Conservation (phyloP, 176 grass and related monocot genomes). For the Rhynchospora tenuis region DNA sequence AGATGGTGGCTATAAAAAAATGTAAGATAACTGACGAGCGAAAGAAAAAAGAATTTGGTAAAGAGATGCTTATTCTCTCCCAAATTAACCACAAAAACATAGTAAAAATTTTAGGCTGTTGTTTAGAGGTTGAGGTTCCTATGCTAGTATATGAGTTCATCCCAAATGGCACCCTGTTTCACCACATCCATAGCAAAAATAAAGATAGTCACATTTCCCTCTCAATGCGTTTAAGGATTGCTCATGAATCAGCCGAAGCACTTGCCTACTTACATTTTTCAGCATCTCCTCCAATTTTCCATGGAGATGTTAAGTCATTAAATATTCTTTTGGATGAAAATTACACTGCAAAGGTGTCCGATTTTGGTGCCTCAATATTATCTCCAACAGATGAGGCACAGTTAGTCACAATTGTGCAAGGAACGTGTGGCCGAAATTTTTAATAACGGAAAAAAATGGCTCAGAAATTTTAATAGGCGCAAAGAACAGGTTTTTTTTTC, state of each 20-base stretch:
- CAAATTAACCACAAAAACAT: conserved; percentile 21
- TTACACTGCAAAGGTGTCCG: conserved; percentile 17
- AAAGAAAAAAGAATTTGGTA: not conserved
- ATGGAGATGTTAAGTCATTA: conserved; percentile 21
- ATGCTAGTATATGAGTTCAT: no score
- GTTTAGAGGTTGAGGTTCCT: conserved; percentile 18
- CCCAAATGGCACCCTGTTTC: not conserved
- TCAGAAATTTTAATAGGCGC: no score
- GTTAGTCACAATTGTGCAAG: not conserved
- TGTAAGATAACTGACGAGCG: conserved; percentile 17
- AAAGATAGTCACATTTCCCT: not conserved
- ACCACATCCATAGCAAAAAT: not conserved
- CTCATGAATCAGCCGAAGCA: no score
- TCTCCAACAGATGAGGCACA: not conserved
- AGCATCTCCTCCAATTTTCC: not conserved
- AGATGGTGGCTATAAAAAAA: conserved; percentile 3
- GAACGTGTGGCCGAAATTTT: not conserved
- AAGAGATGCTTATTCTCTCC: conserved; percentile 27
- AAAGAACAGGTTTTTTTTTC: no score
- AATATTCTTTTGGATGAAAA: conserved; percentile 24
- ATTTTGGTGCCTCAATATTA: conserved; percentile 20
- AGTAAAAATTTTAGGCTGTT: conserved; percentile 29
- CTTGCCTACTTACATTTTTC: no score
- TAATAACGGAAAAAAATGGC: no score
- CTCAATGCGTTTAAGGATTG: not conserved